phyloP scores from a whole-genome alignment of 306 rosid species.

The Vigna radiata region DNA sequence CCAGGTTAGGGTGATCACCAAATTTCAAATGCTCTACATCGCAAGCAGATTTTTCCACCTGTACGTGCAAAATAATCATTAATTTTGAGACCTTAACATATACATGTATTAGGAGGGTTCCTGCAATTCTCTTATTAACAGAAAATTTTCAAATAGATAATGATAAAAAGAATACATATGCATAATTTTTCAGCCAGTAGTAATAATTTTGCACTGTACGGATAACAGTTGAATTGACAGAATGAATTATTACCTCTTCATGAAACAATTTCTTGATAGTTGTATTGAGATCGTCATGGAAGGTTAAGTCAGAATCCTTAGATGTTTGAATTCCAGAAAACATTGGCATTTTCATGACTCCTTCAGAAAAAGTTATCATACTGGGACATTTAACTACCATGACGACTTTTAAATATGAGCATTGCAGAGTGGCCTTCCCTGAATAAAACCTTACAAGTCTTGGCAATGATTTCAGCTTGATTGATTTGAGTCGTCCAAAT shows the following conservation, averaged over 20 bases:
- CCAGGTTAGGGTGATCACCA: neutral
- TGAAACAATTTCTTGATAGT: no score
- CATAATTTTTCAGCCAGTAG: no score
- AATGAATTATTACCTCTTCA: no score
- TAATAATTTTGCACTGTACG: no score
- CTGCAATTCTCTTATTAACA: no score
- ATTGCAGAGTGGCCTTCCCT: constrained; percentile 12
- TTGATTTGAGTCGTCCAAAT: no score
- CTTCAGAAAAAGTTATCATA: constrained; percentile 22
- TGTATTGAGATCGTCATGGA: neutral
- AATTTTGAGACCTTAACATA: no score
- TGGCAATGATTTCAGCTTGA: neutral
- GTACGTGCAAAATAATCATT: neutral
- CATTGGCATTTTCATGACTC: neutral
- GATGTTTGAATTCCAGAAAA: neutral
- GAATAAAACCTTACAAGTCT: constrained; percentile 1
- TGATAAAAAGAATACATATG: no score
- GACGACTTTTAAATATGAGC: neutral
- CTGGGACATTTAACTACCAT: neutral
- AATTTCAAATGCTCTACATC: neutral
- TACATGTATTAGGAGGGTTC: no score
- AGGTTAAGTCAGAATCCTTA: neutral
- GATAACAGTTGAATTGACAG: no score
- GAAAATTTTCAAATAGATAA: no score
- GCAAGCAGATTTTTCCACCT: neutral